A percentile compares a stretch with the other conserved stretches of the same genome.
phyloP scores from a whole-genome alignment of 2,329 filamentous ascomycete species.

The Fusarium sp. region DNA sequence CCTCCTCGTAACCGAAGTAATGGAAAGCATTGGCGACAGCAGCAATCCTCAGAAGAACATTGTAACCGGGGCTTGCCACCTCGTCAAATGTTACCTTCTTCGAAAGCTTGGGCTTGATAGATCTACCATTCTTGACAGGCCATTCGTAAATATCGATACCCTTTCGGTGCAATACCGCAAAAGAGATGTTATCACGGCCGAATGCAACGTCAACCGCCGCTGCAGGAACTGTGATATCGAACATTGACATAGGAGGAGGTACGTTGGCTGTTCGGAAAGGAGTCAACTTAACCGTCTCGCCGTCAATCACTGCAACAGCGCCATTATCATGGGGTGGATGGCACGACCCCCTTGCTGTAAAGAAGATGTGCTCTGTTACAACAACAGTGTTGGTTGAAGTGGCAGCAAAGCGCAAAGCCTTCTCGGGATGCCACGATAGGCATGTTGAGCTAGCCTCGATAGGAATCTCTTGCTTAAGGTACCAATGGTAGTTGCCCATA shows the following conservation, averaged over 20 bases:
- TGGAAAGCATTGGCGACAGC: slow-evolving; percentile 47
- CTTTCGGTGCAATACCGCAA: slow-evolving; percentile 78
- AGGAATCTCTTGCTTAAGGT: slow-evolving; percentile 89
- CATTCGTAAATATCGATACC: slow-evolving; percentile 79
- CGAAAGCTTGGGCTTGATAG: slow-evolving; percentile 58
- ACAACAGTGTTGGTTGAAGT: slow-evolving; percentile 65
- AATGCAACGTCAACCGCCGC: slow-evolving; percentile 82
- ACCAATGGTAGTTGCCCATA: slow-evolving; percentile 98
- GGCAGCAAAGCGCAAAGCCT: slow-evolving; percentile 75
- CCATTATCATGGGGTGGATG: slow-evolving; percentile 81
- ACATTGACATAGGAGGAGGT: slow-evolving; percentile 92
- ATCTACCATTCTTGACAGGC: slow-evolving; percentile 69
- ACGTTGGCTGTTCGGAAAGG: slow-evolving; percentile 86
- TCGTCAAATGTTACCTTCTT: slow-evolving; percentile 56
- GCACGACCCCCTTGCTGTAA: slow-evolving; percentile 76
- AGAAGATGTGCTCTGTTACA: slow-evolving; percentile 75
- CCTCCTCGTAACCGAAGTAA: slow-evolving; percentile 50
- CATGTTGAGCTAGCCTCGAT: slow-evolving; percentile 52
- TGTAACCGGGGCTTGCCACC: slow-evolving; percentile 41
- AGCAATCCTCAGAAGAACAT: slow-evolving; percentile 21
- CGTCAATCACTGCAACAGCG: slow-evolving; percentile 86
- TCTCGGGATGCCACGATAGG: slow-evolving; percentile 88
- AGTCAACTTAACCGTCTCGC: slow-evolving; percentile 82
- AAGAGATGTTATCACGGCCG: slow-evolving; percentile 69
- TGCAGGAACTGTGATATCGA: slow-evolving; percentile 73